Base-by-base conservation (phyloP, 441 rosid genomes). In the Jatropha multifida region DNA sequence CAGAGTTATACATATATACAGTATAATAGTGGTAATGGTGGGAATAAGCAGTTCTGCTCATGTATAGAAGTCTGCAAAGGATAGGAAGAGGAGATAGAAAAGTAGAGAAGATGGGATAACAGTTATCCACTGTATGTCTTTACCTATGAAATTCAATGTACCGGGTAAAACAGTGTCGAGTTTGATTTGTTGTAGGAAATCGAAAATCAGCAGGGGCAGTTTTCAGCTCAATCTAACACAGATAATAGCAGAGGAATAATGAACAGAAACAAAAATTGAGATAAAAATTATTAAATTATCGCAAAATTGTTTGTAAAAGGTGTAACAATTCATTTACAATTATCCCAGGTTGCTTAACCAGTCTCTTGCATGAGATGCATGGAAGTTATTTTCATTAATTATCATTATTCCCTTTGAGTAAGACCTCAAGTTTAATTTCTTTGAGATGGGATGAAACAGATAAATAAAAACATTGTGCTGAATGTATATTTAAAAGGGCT, bases 151-250 rank as follows among this genome's bases (percentile, higher is more conserved):
- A 92, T 83, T 95, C 99, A 59, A 93, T 80, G 74, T 93, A 93
- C 62, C 98, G 94, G 27, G 98, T 90, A 84, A 91, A 93, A 82
- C 98, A 93, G 80, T 93, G 98, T 81, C 96, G 86, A 11, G 96
- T 91, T 81, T 93, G 98, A 82, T 93, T 93, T 37, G 98, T 93
- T 48, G 98, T 93, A 10, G 98, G 98, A 76, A 93, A 93, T 64
- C 97, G 98, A 75, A 86, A 91, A 86, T 93, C 98, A 67, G 96
- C 97, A 7, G 98, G 98, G 42, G 99, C 99, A 27, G 98, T 95
- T 87, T 93, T 96, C 77, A 95, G 88, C 94, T 92, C 80, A 77
- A 77, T 77, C 80, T 77, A 61, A 40, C 40, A 40, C 20, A 56
- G 74, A 38, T n/a, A 14, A 8, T 40, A n/a, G 12, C 20, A 23